Percentiles rank a stretch among this genome's conserved stretches.
These are phyloP conservation scores for Fraxinus nigra DNA, from an alignment of 305 asterid species.

Conservation along the genomic window DNA sequence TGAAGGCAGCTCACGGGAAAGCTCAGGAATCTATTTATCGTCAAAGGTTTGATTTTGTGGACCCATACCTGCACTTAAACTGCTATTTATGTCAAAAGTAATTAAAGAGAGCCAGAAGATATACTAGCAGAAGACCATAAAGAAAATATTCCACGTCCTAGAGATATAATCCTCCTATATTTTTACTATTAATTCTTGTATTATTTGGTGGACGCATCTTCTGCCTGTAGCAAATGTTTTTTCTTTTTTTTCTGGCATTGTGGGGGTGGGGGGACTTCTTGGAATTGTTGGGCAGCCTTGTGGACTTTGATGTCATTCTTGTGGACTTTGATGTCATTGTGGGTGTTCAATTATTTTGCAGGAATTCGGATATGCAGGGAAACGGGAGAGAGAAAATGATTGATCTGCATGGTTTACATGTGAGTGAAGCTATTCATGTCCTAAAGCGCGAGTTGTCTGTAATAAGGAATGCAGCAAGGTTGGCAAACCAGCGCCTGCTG, in stretches of 20 bases:
- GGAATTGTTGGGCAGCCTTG: not conserved
- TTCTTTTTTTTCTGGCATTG: not conserved
- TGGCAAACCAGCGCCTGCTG: conserved; percentile 62
- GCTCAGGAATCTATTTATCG: conserved; percentile 78
- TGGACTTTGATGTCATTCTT: not conserved
- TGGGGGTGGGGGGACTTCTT: not conserved
- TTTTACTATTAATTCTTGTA: not conserved
- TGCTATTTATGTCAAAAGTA: not conserved
- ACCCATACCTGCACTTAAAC: not conserved
- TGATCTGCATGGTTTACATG: conserved; percentile 86
- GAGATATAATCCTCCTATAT: not conserved
- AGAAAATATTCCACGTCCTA: not conserved
- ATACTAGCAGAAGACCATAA: not conserved
- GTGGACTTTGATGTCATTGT: not conserved
- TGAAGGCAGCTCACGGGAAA: conserved; percentile 79
- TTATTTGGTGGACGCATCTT: not conserved
- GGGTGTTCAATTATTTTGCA: conserved; percentile 27
- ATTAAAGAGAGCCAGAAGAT: not conserved
- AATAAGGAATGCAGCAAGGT: conserved; percentile 67
- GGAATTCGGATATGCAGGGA: conserved; percentile 54
- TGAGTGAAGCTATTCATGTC: conserved; percentile 73
- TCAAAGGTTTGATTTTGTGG: conserved; percentile 51
- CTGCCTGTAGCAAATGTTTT: not conserved
- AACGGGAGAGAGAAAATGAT: conserved; percentile 77
- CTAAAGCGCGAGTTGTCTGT: conserved; percentile 75